Percentiles rank a stretch among this genome's conserved stretches.
These are phyloP conservation scores for Colletotrichum gloeosporioides DNA, from an alignment of 2,329 filamentous ascomycete species.

Conservation along the genomic window DNA sequence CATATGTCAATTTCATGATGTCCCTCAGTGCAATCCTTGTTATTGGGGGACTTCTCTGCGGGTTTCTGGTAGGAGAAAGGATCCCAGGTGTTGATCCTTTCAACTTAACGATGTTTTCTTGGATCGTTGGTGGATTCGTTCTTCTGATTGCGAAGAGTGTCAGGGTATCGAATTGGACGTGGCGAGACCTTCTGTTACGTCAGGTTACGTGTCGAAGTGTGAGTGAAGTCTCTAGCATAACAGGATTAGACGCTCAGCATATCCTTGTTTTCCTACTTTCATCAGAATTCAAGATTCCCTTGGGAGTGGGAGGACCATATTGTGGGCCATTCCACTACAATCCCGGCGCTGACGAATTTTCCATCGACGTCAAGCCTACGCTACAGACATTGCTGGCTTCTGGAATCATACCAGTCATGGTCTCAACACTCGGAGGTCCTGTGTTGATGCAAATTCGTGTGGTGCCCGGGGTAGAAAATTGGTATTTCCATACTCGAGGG, in stretches of 20 bases:
- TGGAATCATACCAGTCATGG: neutral
- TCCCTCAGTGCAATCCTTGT: neutral
- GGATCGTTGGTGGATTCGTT: slow-evolving; percentile 30
- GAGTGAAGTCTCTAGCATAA: slow-evolving; percentile 25
- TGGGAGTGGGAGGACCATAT: too few species aligned
- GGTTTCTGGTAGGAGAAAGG: slow-evolving; percentile 23
- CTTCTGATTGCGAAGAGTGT: slow-evolving; percentile 27
- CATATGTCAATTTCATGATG: neutral
- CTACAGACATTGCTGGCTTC: neutral
- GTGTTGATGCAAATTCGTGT: neutral
- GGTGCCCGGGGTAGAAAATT: neutral
- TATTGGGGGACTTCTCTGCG: slow-evolving; percentile 20
- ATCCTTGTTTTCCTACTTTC: neutral
- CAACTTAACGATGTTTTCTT: slow-evolving; percentile 27
- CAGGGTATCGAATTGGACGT: slow-evolving; percentile 29
- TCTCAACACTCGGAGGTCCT: neutral
- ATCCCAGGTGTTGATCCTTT: slow-evolving; percentile 31
- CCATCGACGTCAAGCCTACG: neutral
- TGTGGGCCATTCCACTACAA: too few species aligned
- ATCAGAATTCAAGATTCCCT: too few species aligned
- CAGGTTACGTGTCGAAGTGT: slow-evolving; percentile 26
- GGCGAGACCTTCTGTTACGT: slow-evolving; percentile 28
- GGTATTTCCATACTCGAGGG: too few species aligned
- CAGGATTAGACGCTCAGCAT: slow-evolving; percentile 26
- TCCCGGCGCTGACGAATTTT: neutral